Evolutionary conservation across 192 early-diverging fungal species (phyloP).

Genomic region (Powellomyces hirtus): DNA sequence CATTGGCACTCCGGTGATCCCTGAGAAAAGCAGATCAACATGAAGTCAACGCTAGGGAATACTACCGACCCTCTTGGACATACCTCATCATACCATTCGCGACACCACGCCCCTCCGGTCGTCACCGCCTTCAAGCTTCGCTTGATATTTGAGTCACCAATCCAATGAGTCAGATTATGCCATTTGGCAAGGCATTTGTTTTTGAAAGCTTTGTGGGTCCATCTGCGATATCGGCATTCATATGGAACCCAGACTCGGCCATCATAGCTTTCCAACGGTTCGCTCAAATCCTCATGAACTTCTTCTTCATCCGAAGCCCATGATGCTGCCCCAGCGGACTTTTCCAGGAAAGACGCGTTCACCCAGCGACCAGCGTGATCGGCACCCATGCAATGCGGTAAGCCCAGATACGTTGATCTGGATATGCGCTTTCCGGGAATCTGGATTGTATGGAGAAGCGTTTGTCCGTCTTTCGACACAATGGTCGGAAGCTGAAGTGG

Average conservation of each 20-base stretch:
- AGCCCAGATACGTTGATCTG: constrained; percentile 17
- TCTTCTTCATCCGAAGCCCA: constrained; percentile 15
- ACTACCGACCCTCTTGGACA: background rate
- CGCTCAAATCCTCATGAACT: constrained; percentile 10
- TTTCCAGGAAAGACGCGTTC: constrained; percentile 10
- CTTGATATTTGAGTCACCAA: constrained; percentile 4
- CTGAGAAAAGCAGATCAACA: background rate
- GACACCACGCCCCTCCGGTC: constrained; percentile 18
- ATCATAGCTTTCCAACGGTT: constrained; percentile 12
- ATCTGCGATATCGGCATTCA: constrained; percentile 16
- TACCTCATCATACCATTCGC: constrained; percentile 25
- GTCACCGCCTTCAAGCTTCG: constrained; percentile 11
- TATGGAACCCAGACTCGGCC: constrained; percentile 22
- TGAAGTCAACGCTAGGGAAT: background rate
- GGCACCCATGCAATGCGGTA: constrained; percentile 1
- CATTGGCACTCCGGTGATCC: constrained; percentile 14
- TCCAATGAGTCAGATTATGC: constrained; percentile 6
- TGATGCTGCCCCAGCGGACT: constrained; percentile 1
- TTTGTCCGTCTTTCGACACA: background rate
- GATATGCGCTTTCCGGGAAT: constrained; percentile 4
- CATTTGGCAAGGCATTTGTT: constrained; percentile 8
- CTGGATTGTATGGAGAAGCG: background rate
- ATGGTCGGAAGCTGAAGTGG: background rate
- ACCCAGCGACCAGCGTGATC: constrained; percentile 24
- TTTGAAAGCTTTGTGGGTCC: constrained; percentile 9